These are phyloP conservation scores for sunflower (Helianthus annuus) DNA, from an alignment of 129 eudicot species.

Conservation along the genomic window HanXRQr2.0-SUNRISE NC_035446.2:7303183-7303682, in stretches of 20 bases:
- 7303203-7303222: conserved; percentile 10
- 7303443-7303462: conserved; percentile 45
- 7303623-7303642: conserved; percentile 61
- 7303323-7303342: conserved; percentile 54
- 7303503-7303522: conserved; percentile 13
- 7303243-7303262: conserved; percentile 92
- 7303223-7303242: conserved; percentile 38
- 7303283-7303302: conserved; percentile 76
- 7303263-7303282: conserved; percentile 68
- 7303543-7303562: conserved; percentile 15
- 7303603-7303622: conserved; percentile 53
- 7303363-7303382: conserved; percentile 60
- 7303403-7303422: conserved; percentile 52
- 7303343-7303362: conserved; percentile 67
- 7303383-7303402: conserved; percentile 55
- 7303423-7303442: conserved; percentile 29
- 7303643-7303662: conserved; percentile 52
- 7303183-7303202: neutral
- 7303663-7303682: conserved; percentile 57
- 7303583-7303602: conserved; percentile 7
- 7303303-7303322: conserved; percentile 46
- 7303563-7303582: conserved; percentile 22
- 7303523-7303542: conserved; percentile 10
- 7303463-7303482: conserved; percentile 49
- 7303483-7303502: conserved; percentile 55